Base-by-base conservation (phyloP, 176 grass and related monocot species). In the Oryza australiensis region DNA sequence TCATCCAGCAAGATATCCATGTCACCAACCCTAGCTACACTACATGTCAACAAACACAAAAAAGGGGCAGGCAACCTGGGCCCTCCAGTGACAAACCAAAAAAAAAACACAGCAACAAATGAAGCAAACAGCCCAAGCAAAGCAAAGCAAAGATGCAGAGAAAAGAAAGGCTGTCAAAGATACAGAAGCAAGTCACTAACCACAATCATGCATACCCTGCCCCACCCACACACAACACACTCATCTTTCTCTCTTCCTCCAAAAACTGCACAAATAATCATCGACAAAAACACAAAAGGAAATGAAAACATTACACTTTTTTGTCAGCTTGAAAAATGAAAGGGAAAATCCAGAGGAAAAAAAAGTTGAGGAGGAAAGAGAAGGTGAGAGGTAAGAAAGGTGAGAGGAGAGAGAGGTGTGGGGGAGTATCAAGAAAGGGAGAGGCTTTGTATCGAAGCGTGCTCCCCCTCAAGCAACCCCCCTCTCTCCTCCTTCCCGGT, bases 381-480 rank as follows among this genome's bases (percentile, higher is more conserved):
- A 3, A 40, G 12, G 26, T 9, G 35, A 37, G 35, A 37, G 35
- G 35, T 8, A 37, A 37, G 35, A 37, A 37, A 73, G 30, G 27
- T 5, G 6, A 42, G 23, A 15, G 10, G 24, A 28, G 18, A 70
- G 27, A 53, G 29, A 30, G 38, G 66, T 1, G 5, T 27, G 7
- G 57, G 87, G 66, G 87, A 72, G 87, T 70, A 89, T 77, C 87
- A 89, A 86, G 87, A 82, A 86, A 89, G 83, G 37, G 23, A 0
- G 79, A 86, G 88, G 79, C 83, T 90, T 86, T 86, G 79, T 37
- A 55, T 74, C 83, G 79, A 82, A 82, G 83, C 79, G 88, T 90
- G 84, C 88, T 90, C 83, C 88, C 87, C 23, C 24, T 22, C 68
- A 86, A 90, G 88, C 88, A 90, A 90, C 63, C 80, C 72, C 32